Evolutionary conservation across 768 basidiomycete species (phyloP).

Genomic region (Russula virescens): DNA sequence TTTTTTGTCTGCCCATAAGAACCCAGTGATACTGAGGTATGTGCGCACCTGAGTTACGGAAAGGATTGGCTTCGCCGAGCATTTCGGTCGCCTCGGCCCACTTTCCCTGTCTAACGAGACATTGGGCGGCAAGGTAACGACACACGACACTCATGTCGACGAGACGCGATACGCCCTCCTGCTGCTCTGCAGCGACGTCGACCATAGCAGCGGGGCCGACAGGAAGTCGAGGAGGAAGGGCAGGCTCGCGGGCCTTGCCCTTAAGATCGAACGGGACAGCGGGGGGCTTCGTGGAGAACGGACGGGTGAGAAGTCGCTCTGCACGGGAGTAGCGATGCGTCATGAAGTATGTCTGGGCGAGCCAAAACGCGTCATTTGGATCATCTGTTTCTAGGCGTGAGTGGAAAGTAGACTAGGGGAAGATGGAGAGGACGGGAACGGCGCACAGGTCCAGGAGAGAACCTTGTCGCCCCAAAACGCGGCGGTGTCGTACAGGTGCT

Average conservation of each 20-base stretch:
- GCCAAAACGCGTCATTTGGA: conserved; percentile 98
- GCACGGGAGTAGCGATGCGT: conserved; percentile 94
- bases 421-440: conserved; percentile 5
- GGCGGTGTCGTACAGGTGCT: conserved; percentile 95
- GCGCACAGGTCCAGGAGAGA: conserved; percentile 86
- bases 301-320: conserved; percentile 83
- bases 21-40: conserved; percentile 17
- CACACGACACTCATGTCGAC: conserved; percentile 96
- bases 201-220: conserved; percentile 68
- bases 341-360: conserved; percentile 96
- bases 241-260: conserved; percentile 45
- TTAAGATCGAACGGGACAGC: conserved; percentile 39
- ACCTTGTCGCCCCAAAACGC: conserved; percentile 99
- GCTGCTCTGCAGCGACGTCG: conserved; percentile 58
- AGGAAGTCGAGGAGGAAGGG: conserved; percentile 49
- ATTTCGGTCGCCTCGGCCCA: conserved; percentile 90
- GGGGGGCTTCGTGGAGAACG: conserved; percentile 56
- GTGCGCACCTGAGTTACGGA: conserved; percentile 55
- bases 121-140: conserved; percentile 94
- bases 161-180: conserved; percentile 64
- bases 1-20: background rate
- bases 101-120: conserved; percentile 86
- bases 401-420: background rate
- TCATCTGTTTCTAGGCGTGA: conserved; percentile 51
- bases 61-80: conserved; percentile 90